Evolutionary conservation across 306 rosid genomes (phyloP).

Genomic region (Vigna mungo): DNA sequence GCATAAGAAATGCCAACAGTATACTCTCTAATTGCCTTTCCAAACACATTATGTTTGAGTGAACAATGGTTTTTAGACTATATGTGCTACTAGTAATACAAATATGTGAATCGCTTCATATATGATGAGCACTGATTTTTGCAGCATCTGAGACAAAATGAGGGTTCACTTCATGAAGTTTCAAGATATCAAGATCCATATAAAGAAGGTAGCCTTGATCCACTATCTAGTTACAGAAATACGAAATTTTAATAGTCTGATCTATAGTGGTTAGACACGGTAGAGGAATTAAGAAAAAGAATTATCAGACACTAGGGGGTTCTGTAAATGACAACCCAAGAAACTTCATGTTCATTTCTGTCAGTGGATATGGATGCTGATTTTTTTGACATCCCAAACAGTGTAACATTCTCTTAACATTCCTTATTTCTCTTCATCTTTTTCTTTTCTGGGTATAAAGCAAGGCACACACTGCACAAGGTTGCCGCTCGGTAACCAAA

Average conservation of each 20-base stretch:
- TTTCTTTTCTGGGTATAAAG: background rate
- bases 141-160: constrained; percentile 61
- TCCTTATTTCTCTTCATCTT: background rate
- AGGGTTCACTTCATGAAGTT: constrained; percentile 45
- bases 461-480: background rate
- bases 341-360: constrained; percentile 21
- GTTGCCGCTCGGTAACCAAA: background rate
- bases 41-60: background rate
- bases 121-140: constrained; percentile 38
- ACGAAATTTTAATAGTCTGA: constrained; percentile 14
- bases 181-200: constrained; percentile 43
- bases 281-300: constrained; percentile 34
- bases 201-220: constrained; percentile 59
- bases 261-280: constrained; percentile 9
- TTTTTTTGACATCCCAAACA: background rate
- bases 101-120: constrained; percentile 12
- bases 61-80: background rate
- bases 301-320: constrained; percentile 1
- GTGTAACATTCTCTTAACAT: background rate
- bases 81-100: background rate
- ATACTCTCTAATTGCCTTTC: background rate
- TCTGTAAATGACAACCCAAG: constrained; percentile 21
- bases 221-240: constrained; percentile 17
- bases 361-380: background rate
- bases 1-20: background rate